Evolutionary conservation across 768 basidiomycete species (phyloP).

Genomic region (Ephemerocybe angulata): DNA sequence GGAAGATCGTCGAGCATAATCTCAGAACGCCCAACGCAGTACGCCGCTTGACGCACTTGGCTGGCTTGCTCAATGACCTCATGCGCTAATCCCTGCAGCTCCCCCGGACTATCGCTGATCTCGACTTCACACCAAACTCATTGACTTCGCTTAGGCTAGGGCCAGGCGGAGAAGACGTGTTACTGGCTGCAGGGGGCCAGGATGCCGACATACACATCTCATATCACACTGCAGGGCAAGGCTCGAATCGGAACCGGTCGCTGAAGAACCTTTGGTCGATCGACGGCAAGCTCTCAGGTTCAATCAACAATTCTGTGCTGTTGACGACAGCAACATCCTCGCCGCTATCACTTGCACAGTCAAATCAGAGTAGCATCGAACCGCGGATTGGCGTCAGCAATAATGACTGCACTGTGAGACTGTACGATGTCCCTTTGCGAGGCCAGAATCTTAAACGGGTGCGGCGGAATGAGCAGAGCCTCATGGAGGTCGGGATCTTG

Average conservation of each 20-base stretch:
- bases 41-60: slow-evolving; percentile 3
- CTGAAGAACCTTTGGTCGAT: slow-evolving; percentile 47
- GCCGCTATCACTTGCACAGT: slow-evolving; percentile 51
- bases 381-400: slow-evolving; percentile 81
- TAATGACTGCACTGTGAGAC: slow-evolving; percentile 78
- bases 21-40: slow-evolving; percentile 27
- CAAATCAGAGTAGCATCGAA: slow-evolving; percentile 62
- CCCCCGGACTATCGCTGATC: slow-evolving; percentile 47
- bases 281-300: slow-evolving; percentile 51
- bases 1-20: slow-evolving; percentile 58
- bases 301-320: slow-evolving; percentile 83
- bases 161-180: slow-evolving; percentile 40
- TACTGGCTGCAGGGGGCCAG: slow-evolving; percentile 77
- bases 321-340: slow-evolving; percentile 34
- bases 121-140: slow-evolving; percentile 61
- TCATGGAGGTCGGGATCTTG: slow-evolving; percentile 51
- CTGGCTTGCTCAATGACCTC: background rate
- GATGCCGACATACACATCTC: slow-evolving; percentile 70
- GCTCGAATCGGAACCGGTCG: slow-evolving; percentile 17
- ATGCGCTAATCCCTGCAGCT: slow-evolving; percentile 23
- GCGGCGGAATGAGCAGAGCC: slow-evolving; percentile 15
- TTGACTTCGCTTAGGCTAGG: slow-evolving; percentile 54
- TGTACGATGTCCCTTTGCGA: slow-evolving; percentile 70
- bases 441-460: slow-evolving; percentile 35
- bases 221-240: slow-evolving; percentile 32